Evolutionary conservation across 805 yeast species (phyloP).

Genomic region (Jamesozyma rosinii): DNA sequence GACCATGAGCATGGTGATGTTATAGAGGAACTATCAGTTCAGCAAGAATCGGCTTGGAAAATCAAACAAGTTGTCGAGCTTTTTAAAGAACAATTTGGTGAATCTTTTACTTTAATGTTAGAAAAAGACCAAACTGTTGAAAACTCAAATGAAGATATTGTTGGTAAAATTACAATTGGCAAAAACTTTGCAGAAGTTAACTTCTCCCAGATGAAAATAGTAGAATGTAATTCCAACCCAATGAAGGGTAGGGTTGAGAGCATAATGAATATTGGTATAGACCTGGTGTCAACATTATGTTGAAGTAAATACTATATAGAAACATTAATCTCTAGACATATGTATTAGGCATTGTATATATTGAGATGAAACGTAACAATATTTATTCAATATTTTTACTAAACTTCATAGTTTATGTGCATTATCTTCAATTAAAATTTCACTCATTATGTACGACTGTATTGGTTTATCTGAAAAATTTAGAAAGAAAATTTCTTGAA

Average conservation of each 20-base stretch:
- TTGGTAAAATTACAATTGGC: constrained; percentile 65
- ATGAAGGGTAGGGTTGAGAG: constrained; percentile 75
- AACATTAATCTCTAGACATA: too few species aligned
- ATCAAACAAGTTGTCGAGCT: constrained; percentile 50
- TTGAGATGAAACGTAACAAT: too few species aligned
- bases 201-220: constrained; percentile 55
- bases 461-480: neutral
- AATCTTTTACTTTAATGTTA: constrained; percentile 38
- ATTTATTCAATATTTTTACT: too few species aligned
- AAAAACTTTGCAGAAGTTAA: constrained; percentile 62
- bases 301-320: constrained; percentile 21
- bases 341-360: too few species aligned
- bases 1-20: constrained; percentile 24
- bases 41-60: constrained; percentile 28
- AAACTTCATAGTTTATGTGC: too few species aligned
- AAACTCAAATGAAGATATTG: constrained; percentile 29
- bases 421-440: too few species aligned
- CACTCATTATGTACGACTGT: neutral
- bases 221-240: constrained; percentile 60
- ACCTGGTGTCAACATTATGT: constrained; percentile 75
- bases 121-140: constrained; percentile 10
- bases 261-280: constrained; percentile 67
- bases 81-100: constrained; percentile 82
- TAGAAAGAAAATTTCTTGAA: constrained; percentile 1
- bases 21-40: constrained; percentile 10